Conservation (phyloP, 306 rosid genomes). For the Cicer yamashitae region DNA sequence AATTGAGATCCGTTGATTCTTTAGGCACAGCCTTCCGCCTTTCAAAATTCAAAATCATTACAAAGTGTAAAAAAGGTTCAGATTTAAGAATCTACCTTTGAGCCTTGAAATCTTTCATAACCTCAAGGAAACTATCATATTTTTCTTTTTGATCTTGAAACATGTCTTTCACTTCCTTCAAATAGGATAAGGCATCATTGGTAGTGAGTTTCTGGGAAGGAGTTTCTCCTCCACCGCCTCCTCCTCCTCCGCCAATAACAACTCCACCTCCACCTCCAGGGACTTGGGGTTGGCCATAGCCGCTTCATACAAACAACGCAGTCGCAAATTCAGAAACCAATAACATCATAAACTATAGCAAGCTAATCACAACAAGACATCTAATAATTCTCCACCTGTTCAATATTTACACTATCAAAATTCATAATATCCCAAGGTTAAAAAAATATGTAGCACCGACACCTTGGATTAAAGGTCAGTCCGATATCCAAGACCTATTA, state of each 20-base stretch:
- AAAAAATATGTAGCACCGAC: too few relatives aligned
- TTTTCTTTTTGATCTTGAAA: constrained; percentile 82
- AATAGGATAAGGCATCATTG: constrained; percentile 77
- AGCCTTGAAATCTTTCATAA: constrained; percentile 97
- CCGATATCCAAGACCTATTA: too few relatives aligned
- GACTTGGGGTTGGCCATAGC: constrained; percentile 63
- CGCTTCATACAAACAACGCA: constrained; percentile 51
- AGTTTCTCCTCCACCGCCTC: constrained; percentile 59
- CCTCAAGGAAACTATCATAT: constrained; percentile 86
- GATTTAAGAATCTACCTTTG: constrained; percentile 64
- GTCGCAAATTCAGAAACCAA: constrained; percentile 40
- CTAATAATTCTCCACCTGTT: constrained; percentile 30
- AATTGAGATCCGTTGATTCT: constrained; percentile 21
- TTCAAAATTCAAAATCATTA: constrained; percentile 30
- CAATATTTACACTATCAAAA: constrained; percentile 7
- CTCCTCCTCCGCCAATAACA: constrained; percentile 45
- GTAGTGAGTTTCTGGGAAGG: constrained; percentile 78
- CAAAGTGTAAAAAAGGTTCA: constrained; percentile 10
- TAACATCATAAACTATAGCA: constrained; percentile 26
- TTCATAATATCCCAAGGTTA: background rate
- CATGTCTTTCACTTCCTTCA: constrained; percentile 90
- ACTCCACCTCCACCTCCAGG: constrained; percentile 56
- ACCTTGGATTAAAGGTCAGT: too few relatives aligned
- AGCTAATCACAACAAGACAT: constrained; percentile 33
- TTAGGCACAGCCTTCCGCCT: constrained; percentile 27